These are phyloP conservation scores for Leccinum fibrillosum DNA, from an alignment of 768 basidiomycete genomes.

Conservation along the genomic window DNA sequence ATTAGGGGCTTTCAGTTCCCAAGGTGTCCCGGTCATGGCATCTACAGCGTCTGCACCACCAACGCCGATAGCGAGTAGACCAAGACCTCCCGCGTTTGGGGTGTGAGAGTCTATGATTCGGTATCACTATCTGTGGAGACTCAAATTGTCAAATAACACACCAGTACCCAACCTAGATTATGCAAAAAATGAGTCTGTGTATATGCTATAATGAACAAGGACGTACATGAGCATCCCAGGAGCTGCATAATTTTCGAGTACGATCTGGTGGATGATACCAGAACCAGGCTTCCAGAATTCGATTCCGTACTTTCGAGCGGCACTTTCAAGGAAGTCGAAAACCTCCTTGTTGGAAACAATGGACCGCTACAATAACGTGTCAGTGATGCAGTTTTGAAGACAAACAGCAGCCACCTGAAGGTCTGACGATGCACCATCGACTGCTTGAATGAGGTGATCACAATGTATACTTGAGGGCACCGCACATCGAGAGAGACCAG, in stretches of 20 bases:
- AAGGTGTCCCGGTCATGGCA: slow-evolving; percentile 96
- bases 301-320: slow-evolving; percentile 87
- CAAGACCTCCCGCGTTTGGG: slow-evolving; percentile 96
- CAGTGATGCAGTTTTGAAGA: background rate
- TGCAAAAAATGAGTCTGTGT: slow-evolving; percentile 1
- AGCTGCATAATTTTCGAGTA: slow-evolving; percentile 95
- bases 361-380: slow-evolving; percentile 52
- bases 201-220: slow-evolving; percentile 3
- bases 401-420: slow-evolving; percentile 53
- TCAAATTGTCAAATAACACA: slow-evolving; percentile 27
- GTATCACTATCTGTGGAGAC: background rate
- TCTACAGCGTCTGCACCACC: slow-evolving; percentile 98
- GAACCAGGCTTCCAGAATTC: slow-evolving; percentile 96
- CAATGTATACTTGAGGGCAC: slow-evolving; percentile 95
- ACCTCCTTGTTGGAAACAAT: slow-evolving; percentile 92
- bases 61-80: slow-evolving; percentile 96
- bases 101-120: slow-evolving; percentile 83
- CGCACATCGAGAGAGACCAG: slow-evolving; percentile 76
- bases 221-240: slow-evolving; percentile 88
- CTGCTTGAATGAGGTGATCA: slow-evolving; percentile 95
- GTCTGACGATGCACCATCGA: slow-evolving; percentile 83
- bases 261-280: slow-evolving; percentile 96
- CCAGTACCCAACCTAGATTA: slow-evolving; percentile 74
- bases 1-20: slow-evolving; percentile 93
- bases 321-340: slow-evolving; percentile 94